Conservation (phyloP, 176 grass and related monocot species). For the Olyra latifolia region DNA sequence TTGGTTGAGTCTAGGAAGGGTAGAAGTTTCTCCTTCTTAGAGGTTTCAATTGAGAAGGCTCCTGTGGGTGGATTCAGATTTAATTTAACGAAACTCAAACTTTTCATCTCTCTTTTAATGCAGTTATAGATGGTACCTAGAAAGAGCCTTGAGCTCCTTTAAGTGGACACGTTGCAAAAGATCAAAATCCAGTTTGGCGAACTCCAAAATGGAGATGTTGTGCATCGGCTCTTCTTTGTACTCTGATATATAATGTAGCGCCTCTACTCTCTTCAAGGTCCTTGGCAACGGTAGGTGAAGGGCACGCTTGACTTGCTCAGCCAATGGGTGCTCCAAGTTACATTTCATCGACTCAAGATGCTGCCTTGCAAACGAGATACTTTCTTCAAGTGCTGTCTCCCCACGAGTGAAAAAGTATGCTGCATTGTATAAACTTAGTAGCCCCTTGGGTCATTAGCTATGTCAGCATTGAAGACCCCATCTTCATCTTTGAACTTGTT, state of each 20-base stretch:
- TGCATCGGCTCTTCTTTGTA: conserved; percentile 5
- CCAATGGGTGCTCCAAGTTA: conserved; percentile 3
- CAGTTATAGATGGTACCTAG: conserved; percentile 28
- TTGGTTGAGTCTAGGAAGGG: background rate
- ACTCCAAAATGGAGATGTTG: conserved; percentile 18
- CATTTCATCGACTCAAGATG: conserved; percentile 20
- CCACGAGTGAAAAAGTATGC: conserved; percentile 28
- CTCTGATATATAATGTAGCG: conserved; percentile 18
- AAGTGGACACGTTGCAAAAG: conserved; percentile 34
- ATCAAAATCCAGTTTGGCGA: conserved; percentile 34
- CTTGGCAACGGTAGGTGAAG: conserved; percentile 33
- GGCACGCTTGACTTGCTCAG: conserved; percentile 23
- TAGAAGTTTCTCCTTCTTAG: background rate
- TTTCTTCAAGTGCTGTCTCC: conserved; percentile 29
- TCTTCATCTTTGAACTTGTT: conserved; percentile 27
- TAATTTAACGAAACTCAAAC: background rate
- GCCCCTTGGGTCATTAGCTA: conserved; percentile 29
- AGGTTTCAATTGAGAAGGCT: background rate
- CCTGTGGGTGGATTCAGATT: background rate
- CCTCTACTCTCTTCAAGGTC: conserved; percentile 31
- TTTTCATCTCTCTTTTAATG: background rate
- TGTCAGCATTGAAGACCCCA: background rate
- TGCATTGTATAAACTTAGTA: conserved; percentile 42
- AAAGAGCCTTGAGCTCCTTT: conserved; percentile 42
- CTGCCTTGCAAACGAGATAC: background rate